Evolutionary conservation across 306 rosid genomes (phyloP).

Genomic region (Glycyrrhiza uralensis): DNA sequence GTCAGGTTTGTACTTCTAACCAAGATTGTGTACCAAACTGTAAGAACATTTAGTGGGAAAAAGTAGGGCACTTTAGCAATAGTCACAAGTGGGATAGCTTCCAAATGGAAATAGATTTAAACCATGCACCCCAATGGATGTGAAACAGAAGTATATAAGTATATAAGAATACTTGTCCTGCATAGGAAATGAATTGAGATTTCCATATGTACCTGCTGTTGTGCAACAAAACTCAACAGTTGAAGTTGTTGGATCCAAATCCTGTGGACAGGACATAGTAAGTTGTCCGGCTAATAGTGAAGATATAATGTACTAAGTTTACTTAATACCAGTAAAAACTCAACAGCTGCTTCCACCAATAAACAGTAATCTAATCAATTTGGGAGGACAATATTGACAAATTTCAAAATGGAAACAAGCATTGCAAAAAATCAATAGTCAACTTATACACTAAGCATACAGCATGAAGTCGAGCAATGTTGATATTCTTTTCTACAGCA

Average conservation of each 20-base stretch:
- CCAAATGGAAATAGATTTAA: conserved; percentile 14
- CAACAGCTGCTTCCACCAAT: not conserved
- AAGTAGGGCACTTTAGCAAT: not conserved
- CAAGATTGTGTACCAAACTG: not conserved
- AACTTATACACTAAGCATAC: conserved; percentile 45
- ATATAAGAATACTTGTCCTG: conserved; percentile 7
- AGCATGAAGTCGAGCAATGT: conserved; percentile 83
- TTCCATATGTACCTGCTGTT: conserved; percentile 72
- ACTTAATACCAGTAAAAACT: not conserved
- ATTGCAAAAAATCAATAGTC: not conserved
- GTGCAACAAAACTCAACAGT: conserved; percentile 73
- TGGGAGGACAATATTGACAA: not conserved
- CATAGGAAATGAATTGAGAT: conserved; percentile 28
- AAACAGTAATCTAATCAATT: not conserved
- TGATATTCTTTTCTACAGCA: conserved; percentile 84
- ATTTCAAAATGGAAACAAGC: conserved; percentile 5
- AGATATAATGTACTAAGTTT: not conserved
- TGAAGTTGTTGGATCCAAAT: conserved; percentile 76
- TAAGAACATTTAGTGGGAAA: not conserved
- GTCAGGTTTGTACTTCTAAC: not conserved
- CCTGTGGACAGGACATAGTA: conserved; percentile 41
- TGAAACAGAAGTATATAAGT: not conserved
- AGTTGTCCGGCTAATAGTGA: conserved; percentile 17
- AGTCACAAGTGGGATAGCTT: conserved; percentile 7
- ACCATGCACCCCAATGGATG: not conserved